These are phyloP conservation scores for Phyllosticta citribraziliensis DNA, from an alignment of 2,329 filamentous ascomycete genomes.

Conservation along the genomic window DNA sequence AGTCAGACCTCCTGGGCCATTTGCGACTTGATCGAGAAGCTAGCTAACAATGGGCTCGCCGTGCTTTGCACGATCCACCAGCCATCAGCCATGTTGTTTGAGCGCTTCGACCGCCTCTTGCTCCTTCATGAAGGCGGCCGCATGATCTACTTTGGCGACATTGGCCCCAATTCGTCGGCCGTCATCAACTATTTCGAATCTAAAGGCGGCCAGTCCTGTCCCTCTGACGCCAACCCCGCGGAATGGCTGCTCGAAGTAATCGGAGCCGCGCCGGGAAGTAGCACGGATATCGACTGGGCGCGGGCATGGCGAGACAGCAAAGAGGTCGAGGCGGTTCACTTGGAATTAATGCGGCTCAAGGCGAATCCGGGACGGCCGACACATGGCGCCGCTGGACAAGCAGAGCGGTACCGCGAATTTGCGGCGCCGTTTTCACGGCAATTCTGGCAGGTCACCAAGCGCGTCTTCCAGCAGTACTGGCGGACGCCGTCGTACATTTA, in stretches of 20 bases:
- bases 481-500: slow-evolving; percentile 16
- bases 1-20: slow-evolving; percentile 92
- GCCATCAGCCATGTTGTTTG: slow-evolving; percentile 90
- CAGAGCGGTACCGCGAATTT: slow-evolving; percentile 10
- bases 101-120: slow-evolving; percentile 74
- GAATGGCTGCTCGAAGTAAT: slow-evolving; percentile 57
- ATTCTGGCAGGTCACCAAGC: slow-evolving; percentile 11
- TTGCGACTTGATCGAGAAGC: slow-evolving; percentile 74
- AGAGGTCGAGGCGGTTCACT: slow-evolving; percentile 19
- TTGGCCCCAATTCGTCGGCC: slow-evolving; percentile 59
- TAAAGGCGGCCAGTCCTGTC: neutral
- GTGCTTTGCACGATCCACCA: slow-evolving; percentile 98
- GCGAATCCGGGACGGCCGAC: slow-evolving; percentile 1
- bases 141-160: slow-evolving; percentile 74
- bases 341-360: slow-evolving; percentile 29
- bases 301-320: slow-evolving; percentile 11
- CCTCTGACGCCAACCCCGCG: slow-evolving; percentile 49
- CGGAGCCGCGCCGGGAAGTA: slow-evolving; percentile 7
- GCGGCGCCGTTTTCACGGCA: slow-evolving; percentile 14
- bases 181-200: slow-evolving; percentile 53
- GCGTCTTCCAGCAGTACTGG: slow-evolving; percentile 15
- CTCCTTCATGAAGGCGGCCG: slow-evolving; percentile 67
- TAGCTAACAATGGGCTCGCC: slow-evolving; percentile 80
- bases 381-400: neutral
- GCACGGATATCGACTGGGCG: slow-evolving; percentile 12